Conservation (phyloP, 306 rosid species). For the Lathyrus sativus region DNA sequence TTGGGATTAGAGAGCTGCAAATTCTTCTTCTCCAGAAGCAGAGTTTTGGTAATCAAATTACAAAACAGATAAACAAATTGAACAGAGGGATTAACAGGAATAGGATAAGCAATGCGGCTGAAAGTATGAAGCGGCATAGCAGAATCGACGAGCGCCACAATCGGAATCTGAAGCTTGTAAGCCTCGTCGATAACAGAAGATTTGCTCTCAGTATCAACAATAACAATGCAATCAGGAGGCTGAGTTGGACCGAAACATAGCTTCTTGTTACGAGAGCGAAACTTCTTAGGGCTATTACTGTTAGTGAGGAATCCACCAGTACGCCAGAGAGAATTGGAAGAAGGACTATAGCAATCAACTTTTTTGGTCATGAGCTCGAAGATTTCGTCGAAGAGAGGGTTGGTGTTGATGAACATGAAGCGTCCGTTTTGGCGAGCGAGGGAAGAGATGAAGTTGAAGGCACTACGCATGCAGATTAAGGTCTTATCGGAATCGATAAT, state of each 20-base stretch:
- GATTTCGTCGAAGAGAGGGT: conserved; percentile 75
- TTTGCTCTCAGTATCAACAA: conserved; percentile 65
- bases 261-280: conserved; percentile 72
- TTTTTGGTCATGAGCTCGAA: conserved; percentile 66
- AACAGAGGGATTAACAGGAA: conserved; percentile 73
- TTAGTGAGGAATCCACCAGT: conserved; percentile 81
- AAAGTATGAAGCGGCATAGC: conserved; percentile 56
- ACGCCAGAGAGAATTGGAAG: conserved; percentile 63
- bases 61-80: conserved; percentile 75
- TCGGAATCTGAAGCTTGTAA: conserved; percentile 61
- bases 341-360: conserved; percentile 58
- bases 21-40: conserved; percentile 49
- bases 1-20: conserved; percentile 31
- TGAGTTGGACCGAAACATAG: conserved; percentile 68
- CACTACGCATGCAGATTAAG: conserved; percentile 73
- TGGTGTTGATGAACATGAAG: conserved; percentile 88
- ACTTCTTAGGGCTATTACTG: conserved; percentile 78
- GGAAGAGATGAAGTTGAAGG: conserved; percentile 67
- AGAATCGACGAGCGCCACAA: conserved; percentile 78
- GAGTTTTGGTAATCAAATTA: conserved; percentile 77
- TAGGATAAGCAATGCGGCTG: conserved; percentile 66
- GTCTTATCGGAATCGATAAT: conserved; percentile 77
- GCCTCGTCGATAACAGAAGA: conserved; percentile 73
- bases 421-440: conserved; percentile 67
- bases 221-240: conserved; percentile 76